phyloP scores from a whole-genome alignment of 2,329 filamentous ascomycete genomes.

The Claviceps citrina region DNA sequence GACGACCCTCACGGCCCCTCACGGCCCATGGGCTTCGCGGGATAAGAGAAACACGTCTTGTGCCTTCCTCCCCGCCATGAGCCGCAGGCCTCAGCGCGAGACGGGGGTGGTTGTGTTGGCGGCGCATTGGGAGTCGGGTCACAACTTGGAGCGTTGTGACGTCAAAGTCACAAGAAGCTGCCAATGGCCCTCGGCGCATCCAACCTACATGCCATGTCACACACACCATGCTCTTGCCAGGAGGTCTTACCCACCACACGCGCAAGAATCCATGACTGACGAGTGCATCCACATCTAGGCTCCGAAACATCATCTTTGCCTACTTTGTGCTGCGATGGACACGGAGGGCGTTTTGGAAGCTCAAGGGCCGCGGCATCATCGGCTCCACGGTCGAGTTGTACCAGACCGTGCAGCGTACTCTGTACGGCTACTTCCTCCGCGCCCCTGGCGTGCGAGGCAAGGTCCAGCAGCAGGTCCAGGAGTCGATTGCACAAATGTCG shows the following conservation, averaged over 20 bases:
- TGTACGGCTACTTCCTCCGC: conserved; percentile 75
- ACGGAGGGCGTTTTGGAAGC: conserved; percentile 64
- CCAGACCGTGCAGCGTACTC: conserved; percentile 50
- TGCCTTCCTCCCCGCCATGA: background rate
- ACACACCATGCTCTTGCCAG: background rate
- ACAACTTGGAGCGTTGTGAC: background rate
- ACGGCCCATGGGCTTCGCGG: conserved; percentile 1
- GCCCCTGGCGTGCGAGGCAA: conserved; percentile 74
- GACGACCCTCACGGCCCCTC: background rate
- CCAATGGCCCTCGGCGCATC: background rate
- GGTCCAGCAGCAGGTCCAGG: conserved; percentile 70
- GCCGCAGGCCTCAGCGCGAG: background rate
- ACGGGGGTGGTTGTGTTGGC: background rate
- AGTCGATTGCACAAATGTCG: conserved; percentile 67
- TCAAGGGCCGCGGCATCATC: conserved; percentile 76
- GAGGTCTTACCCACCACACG: background rate
- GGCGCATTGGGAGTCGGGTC: background rate
- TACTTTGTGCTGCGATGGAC: conserved; percentile 76
- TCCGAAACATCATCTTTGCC: conserved; percentile 78
- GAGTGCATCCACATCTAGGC: conserved; percentile 19
- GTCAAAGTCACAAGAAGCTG: background rate
- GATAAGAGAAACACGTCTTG: background rate
- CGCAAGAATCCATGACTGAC: conserved; percentile 1
- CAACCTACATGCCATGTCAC: no score
- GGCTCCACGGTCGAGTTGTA: conserved; percentile 67